These are phyloP conservation scores for Tremellales sp. DNA, from an alignment of 1,284 basidiomycete genomes.

Conservation along the genomic window DNA sequence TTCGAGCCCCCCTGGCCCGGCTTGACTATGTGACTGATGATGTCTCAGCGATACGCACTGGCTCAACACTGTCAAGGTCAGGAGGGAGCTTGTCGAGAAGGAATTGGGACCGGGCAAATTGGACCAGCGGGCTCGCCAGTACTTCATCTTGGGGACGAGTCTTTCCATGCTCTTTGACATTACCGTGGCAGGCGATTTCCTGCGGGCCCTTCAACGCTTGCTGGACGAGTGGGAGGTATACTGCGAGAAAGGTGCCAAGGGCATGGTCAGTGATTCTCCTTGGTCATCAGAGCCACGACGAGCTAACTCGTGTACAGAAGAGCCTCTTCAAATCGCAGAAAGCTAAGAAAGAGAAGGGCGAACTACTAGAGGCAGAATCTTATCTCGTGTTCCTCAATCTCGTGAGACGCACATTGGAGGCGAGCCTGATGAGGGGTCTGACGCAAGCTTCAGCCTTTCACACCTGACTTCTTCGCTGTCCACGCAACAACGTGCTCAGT, in stretches of 20 bases:
- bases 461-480: slow-evolving; percentile 52
- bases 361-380: slow-evolving; percentile 21
- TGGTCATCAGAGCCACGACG: too few species aligned
- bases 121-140: slow-evolving; percentile 42
- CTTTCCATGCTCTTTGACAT: slow-evolving; percentile 50
- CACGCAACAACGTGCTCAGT: slow-evolving; percentile 51
- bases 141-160: slow-evolving; percentile 50
- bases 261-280: slow-evolving; percentile 39
- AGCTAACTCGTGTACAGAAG: slow-evolving; percentile 20
- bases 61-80: slow-evolving; percentile 45
- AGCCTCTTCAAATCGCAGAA: slow-evolving; percentile 36
- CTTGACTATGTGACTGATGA: slow-evolving; percentile 3
- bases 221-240: slow-evolving; percentile 51
- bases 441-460: slow-evolving; percentile 52
- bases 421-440: too few species aligned
- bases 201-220: slow-evolving; percentile 44
- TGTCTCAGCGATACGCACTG: slow-evolving; percentile 38
- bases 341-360: slow-evolving; percentile 20
- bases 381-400: slow-evolving; percentile 49
- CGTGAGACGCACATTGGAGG: too few species aligned
- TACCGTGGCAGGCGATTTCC: slow-evolving; percentile 42
- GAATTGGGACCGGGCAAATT: slow-evolving; percentile 37
- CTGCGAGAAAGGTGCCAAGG: slow-evolving; percentile 38
- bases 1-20: not conserved
- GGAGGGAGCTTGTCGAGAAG: slow-evolving; percentile 31